Conservation (phyloP, 1,284 basidiomycete species). For the Athelia sp. region DNA sequence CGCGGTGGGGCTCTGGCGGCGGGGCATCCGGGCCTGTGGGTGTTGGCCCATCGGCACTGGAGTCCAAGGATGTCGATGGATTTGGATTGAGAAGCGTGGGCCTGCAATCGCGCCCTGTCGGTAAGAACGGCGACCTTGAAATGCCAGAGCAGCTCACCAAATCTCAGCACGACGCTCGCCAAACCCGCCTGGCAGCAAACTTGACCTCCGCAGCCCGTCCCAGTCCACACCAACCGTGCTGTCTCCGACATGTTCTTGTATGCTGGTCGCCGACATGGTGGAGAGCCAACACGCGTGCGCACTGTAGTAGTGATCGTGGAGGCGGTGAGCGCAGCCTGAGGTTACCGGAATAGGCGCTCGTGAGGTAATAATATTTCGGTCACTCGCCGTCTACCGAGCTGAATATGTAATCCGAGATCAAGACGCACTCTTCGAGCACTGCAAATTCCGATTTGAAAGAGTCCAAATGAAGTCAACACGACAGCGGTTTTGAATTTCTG, state of each 20-base stretch:
- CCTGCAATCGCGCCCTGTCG: neutral
- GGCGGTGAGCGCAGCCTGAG: too few relatives aligned
- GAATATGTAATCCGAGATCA: too few relatives aligned
- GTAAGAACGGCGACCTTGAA: neutral
- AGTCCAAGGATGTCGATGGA: neutral
- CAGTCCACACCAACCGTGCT: neutral
- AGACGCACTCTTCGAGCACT: too few relatives aligned
- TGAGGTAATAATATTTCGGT: too few relatives aligned
- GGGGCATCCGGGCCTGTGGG: neutral
- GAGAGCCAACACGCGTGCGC: too few relatives aligned
- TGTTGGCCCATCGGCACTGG: neutral
- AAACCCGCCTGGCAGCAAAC: neutral
- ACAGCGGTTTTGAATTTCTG: too few relatives aligned
- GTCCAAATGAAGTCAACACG: too few relatives aligned
- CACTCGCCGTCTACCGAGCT: too few relatives aligned
- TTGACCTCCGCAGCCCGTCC: neutral
- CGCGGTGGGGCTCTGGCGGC: slow-evolving; percentile 43
- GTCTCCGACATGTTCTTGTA: neutral
- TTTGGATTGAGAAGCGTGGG: neutral
- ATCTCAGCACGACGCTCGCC: neutral
- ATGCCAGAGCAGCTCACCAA: neutral
- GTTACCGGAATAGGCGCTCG: too few relatives aligned
- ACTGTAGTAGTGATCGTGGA: too few relatives aligned
- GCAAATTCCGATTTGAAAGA: too few relatives aligned
- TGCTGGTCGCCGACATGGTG: too few relatives aligned